Evolutionary conservation across 352 stramenopile genomes (phyloP).

Genomic region (Phytopythium oedochilum): DNA sequence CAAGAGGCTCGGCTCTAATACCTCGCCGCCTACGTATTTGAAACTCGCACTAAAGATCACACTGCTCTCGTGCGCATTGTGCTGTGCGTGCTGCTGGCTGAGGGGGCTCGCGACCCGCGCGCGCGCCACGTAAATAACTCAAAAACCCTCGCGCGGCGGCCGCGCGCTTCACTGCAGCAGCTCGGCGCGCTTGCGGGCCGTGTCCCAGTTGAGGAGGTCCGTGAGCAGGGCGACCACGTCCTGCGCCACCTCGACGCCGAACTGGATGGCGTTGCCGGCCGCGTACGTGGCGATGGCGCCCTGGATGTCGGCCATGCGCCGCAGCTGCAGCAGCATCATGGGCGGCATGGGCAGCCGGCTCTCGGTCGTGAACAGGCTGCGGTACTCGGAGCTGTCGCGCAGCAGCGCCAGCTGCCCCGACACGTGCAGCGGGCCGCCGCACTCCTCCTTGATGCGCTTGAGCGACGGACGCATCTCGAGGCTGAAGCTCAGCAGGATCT

Average conservation of each 20-base stretch:
- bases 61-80: not conserved
- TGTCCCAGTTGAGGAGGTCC: slow-evolving; percentile 66
- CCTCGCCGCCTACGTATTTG: not conserved
- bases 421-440: slow-evolving; percentile 28
- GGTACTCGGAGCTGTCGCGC: slow-evolving; percentile 62
- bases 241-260: slow-evolving; percentile 71
- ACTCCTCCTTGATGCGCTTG: slow-evolving; percentile 40
- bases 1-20: no score
- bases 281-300: slow-evolving; percentile 65
- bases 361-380: slow-evolving; percentile 52
- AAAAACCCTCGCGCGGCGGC: not conserved
- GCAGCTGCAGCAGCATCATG: slow-evolving; percentile 53
- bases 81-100: not conserved
- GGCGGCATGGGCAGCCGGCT: slow-evolving; percentile 37
- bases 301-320: slow-evolving; percentile 78
- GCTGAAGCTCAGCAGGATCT: slow-evolving; percentile 72
- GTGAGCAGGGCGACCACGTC: slow-evolving; percentile 71
- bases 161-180: slow-evolving; percentile 23
- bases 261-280: slow-evolving; percentile 60
- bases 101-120: not conserved
- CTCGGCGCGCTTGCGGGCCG: slow-evolving; percentile 44
- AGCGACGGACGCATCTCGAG: slow-evolving; percentile 59
- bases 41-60: no score
- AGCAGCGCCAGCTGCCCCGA: slow-evolving; percentile 67
- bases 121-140: not conserved